Conservation (phyloP, 108 stramenopile genomes). For the Nitzschia sp. region DNA sequence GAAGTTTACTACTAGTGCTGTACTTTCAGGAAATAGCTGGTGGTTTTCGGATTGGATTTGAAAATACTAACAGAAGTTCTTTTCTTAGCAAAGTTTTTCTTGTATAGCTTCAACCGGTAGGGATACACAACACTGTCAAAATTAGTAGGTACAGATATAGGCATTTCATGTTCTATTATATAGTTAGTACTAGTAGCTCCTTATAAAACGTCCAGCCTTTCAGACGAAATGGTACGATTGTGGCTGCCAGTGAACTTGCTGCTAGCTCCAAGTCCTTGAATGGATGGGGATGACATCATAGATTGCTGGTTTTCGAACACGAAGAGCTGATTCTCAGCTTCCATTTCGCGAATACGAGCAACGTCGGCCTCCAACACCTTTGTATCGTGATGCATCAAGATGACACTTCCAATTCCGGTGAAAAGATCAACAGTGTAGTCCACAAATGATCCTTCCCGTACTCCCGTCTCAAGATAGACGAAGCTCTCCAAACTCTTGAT, state of each 20-base stretch:
- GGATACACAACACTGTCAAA: too few species aligned
- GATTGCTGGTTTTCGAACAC: slow-evolving; percentile 42
- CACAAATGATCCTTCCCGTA: slow-evolving; percentile 62
- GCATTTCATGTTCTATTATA: too few species aligned
- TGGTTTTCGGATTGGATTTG: too few species aligned
- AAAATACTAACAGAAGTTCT: too few species aligned
- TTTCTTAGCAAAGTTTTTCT: too few species aligned
- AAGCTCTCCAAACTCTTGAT: slow-evolving; percentile 71
- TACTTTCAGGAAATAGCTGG: too few species aligned
- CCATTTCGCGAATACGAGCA: slow-evolving; percentile 71
- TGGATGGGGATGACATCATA: slow-evolving; percentile 28
- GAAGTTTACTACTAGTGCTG: too few species aligned
- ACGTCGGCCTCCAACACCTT: slow-evolving; percentile 62
- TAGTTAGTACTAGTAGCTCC: too few species aligned
- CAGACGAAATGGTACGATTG: slow-evolving; percentile 12
- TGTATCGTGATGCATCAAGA: slow-evolving; percentile 73
- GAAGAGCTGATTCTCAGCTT: slow-evolving; percentile 69
- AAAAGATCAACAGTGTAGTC: slow-evolving; percentile 85
- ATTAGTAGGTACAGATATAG: too few species aligned
- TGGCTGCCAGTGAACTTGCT: background rate
- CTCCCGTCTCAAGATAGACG: slow-evolving; percentile 83
- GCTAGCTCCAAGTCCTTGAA: background rate
- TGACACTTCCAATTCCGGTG: slow-evolving; percentile 83
- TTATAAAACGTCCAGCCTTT: slow-evolving; percentile 7
- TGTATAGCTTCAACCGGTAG: too few species aligned